Conservation (phyloP, 345 rosid species). For the Isatis tinctoria region DNA sequence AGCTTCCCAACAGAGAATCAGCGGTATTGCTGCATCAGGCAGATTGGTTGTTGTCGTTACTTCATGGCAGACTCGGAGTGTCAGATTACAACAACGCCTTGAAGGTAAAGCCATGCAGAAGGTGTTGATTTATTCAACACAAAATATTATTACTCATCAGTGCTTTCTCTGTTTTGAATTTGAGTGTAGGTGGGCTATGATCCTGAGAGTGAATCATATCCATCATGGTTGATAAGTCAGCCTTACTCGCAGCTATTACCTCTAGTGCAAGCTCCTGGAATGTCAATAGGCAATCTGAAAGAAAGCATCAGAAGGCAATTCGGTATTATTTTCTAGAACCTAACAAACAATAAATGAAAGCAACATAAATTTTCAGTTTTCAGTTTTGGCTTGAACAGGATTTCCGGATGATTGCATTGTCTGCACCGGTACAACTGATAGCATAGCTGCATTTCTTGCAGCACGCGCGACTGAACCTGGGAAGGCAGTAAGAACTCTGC, state of each 20-base stretch:
- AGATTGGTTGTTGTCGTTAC: slow-evolving; percentile 95
- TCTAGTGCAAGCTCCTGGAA: slow-evolving; percentile 72
- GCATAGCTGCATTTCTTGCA: slow-evolving; percentile 95
- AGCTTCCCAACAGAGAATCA: slow-evolving; percentile 43
- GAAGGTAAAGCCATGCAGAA: slow-evolving; percentile 41
- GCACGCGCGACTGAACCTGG: slow-evolving; percentile 82
- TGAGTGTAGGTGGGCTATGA: slow-evolving; percentile 78
- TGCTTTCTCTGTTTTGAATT: not conserved
- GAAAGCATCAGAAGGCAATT: slow-evolving; percentile 47
- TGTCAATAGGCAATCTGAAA: slow-evolving; percentile 57
- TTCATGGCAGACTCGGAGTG: slow-evolving; percentile 85
- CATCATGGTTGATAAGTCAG: slow-evolving; percentile 77
- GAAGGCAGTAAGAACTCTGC: slow-evolving; percentile 60
- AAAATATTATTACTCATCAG: not conserved
- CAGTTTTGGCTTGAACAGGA: slow-evolving; percentile 47
- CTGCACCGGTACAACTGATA: slow-evolving; percentile 92
- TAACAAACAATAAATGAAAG: not conserved
- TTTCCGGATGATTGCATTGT: slow-evolving; percentile 65
- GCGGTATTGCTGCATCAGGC: slow-evolving; percentile 77
- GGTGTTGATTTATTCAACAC: not conserved
- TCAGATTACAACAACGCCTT: slow-evolving; percentile 91
- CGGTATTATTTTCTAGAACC: slow-evolving; percentile 37
- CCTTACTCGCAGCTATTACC: slow-evolving; percentile 77
- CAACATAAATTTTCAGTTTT: not conserved
- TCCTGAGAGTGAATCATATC: slow-evolving; percentile 82